A percentile compares a stretch with the other conserved stretches of the same genome.
phyloP scores from a whole-genome alignment of 768 basidiomycete genomes.

The Daedalea quercina region DNA sequence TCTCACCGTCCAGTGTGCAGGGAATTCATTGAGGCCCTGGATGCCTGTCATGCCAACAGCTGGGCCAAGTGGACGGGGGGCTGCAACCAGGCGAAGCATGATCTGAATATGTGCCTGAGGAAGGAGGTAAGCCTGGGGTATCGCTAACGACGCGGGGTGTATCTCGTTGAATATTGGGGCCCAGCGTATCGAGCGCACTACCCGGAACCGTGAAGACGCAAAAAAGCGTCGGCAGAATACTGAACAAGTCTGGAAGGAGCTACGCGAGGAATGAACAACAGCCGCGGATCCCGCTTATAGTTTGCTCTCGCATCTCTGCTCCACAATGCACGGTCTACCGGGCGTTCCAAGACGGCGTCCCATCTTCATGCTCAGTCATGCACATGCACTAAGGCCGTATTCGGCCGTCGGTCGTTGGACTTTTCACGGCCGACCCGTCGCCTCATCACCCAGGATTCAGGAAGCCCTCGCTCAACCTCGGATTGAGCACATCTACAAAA shows the following conservation, averaged over 20 bases:
- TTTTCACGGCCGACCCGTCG: too few relatives aligned
- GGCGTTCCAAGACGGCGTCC: too few relatives aligned
- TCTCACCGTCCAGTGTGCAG: constrained; percentile 46
- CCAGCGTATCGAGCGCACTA: constrained; percentile 54
- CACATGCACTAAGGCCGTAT: too few relatives aligned
- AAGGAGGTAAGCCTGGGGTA: constrained; percentile 44
- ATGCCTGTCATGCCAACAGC: constrained; percentile 55
- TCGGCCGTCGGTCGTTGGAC: too few relatives aligned
- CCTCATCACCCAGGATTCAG: too few relatives aligned
- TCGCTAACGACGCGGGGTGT: constrained; percentile 7
- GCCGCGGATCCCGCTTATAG: not conserved
- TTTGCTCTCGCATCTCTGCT: not conserved
- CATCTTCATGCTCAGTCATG: too few relatives aligned
- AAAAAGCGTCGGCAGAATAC: constrained; percentile 49
- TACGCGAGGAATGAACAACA: constrained; percentile 36
- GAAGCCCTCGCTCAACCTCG: too few relatives aligned
- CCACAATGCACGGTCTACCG: too few relatives aligned
- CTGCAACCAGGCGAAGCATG: constrained; percentile 63
- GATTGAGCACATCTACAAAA: too few relatives aligned
- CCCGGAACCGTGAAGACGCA: constrained; percentile 52
- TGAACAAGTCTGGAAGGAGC: constrained; percentile 51
- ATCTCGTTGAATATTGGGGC: constrained; percentile 1
- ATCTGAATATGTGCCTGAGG: constrained; percentile 63
- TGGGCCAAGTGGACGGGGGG: constrained; percentile 65
- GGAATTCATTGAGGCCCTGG: constrained; percentile 73